These are phyloP conservation scores for Botryosphaeria dothidea DNA, from an alignment of 2,329 filamentous ascomycete species.

Conservation along the genomic window DNA sequence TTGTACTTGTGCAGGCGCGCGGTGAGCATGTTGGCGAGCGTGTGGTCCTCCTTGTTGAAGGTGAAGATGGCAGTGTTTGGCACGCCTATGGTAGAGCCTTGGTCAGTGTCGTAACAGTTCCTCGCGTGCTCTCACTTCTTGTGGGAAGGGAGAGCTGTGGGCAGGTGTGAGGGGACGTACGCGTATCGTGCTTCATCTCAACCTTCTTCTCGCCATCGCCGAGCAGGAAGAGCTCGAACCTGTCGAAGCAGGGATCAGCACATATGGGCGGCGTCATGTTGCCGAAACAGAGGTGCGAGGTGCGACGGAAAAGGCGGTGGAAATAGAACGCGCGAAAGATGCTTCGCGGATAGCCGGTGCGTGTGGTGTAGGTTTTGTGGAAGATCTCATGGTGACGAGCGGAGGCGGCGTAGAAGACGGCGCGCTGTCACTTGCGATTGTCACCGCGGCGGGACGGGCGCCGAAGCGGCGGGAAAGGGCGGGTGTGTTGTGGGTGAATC, in stretches of 20 bases:
- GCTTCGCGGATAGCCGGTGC: not conserved
- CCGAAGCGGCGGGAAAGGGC: not conserved
- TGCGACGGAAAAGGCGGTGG: slow-evolving; percentile 1
- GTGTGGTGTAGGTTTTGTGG: not conserved
- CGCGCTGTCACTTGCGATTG: not conserved
- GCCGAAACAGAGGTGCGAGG: not conserved
- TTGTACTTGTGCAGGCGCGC: slow-evolving; percentile 82
- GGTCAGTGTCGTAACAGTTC: not conserved
- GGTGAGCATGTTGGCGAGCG: slow-evolving; percentile 84
- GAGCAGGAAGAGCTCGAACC: slow-evolving; percentile 92
- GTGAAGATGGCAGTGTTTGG: slow-evolving; percentile 95
- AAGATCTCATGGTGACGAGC: not conserved
- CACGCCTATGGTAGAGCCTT: slow-evolving; percentile 61
- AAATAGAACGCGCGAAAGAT: not conserved
- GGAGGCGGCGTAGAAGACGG: not conserved
- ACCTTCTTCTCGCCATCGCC: slow-evolving; percentile 90
- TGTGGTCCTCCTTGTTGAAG: slow-evolving; percentile 96
- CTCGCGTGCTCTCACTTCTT: no score
- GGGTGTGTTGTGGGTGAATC: slow-evolving; percentile 15
- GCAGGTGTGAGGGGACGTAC: slow-evolving; percentile 56
- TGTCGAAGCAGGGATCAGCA: slow-evolving; percentile 42
- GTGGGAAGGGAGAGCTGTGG: not conserved
- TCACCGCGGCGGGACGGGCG: not conserved
- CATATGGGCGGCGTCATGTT: slow-evolving; percentile 17
- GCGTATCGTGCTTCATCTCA: slow-evolving; percentile 82